These are phyloP conservation scores for Chrysoporthe puriensis DNA, from an alignment of 2,329 filamentous ascomycete genomes.

Conservation along the genomic window DNA sequence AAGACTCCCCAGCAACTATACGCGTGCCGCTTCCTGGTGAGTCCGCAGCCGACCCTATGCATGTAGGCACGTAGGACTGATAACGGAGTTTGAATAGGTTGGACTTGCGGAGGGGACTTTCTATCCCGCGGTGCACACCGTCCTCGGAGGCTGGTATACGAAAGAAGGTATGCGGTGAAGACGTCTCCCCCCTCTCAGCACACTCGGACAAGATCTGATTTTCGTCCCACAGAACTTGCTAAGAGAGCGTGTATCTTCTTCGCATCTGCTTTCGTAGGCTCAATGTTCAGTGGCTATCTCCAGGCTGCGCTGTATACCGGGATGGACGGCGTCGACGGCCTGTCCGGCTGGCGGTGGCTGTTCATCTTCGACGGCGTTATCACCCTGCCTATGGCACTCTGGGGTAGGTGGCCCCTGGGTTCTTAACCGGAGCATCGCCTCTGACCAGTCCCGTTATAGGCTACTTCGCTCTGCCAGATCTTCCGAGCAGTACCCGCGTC, in stretches of 20 bases:
- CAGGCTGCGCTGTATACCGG: slow-evolving; percentile 35
- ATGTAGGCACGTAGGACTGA: background rate
- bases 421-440: background rate
- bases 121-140: slow-evolving; percentile 29
- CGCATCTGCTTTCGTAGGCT: slow-evolving; percentile 26
- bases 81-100: slow-evolving; percentile 14
- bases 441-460: slow-evolving; percentile 9
- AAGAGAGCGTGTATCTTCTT: slow-evolving; percentile 30
- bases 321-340: slow-evolving; percentile 32
- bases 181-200: too few species aligned
- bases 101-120: slow-evolving; percentile 29
- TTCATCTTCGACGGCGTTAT: slow-evolving; percentile 38
- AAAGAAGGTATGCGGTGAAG: slow-evolving; percentile 17
- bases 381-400: slow-evolving; percentile 38
- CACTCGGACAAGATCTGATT: background rate
- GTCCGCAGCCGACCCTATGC: background rate
- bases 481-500: slow-evolving; percentile 32
- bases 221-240: slow-evolving; percentile 12
- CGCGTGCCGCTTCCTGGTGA: slow-evolving; percentile 27
- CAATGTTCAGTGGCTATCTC: slow-evolving; percentile 28
- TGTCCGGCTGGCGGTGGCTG: slow-evolving; percentile 36
- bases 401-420: slow-evolving; percentile 23
- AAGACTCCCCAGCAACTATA: slow-evolving; percentile 27
- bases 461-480: slow-evolving; percentile 32
- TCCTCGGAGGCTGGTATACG: slow-evolving; percentile 29